phyloP scores from a whole-genome alignment of 2,329 filamentous ascomycete genomes.

The Fusarium equiseti region DNA sequence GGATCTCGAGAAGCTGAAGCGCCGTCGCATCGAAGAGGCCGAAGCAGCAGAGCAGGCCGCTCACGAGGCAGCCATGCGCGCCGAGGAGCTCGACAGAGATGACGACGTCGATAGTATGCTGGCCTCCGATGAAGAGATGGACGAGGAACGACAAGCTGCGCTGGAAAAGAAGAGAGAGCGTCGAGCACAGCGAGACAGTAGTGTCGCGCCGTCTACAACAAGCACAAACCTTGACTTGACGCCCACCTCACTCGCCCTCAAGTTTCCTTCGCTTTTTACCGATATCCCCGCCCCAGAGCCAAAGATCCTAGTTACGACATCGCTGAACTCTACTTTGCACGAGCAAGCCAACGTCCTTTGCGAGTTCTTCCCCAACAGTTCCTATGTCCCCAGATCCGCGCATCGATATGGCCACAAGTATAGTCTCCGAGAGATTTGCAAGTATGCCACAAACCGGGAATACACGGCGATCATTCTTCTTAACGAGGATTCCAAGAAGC shows the following conservation, averaged over 20 bases:
- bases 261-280: slow-evolving; percentile 73
- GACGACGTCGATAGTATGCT: slow-evolving; percentile 84
- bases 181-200: slow-evolving; percentile 62
- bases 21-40: slow-evolving; percentile 66
- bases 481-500: slow-evolving; percentile 89
- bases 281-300: slow-evolving; percentile 72
- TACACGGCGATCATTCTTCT: slow-evolving; percentile 88
- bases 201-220: slow-evolving; percentile 68
- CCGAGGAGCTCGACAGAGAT: slow-evolving; percentile 58
- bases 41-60: slow-evolving; percentile 64
- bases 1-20: slow-evolving; percentile 70
- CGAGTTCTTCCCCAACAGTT: slow-evolving; percentile 84
- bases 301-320: slow-evolving; percentile 93
- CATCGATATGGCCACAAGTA: slow-evolving; percentile 92
- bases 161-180: slow-evolving; percentile 60
- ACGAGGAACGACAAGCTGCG: slow-evolving; percentile 59
- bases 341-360: slow-evolving; percentile 82
- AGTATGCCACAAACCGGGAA: slow-evolving; percentile 83
- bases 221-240: slow-evolving; percentile 74
- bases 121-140: slow-evolving; percentile 70
- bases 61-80: slow-evolving; percentile 55
- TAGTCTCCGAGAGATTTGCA: slow-evolving; percentile 88
- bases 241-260: slow-evolving; percentile 68
- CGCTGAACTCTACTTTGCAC: slow-evolving; percentile 89
- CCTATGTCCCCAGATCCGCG: slow-evolving; percentile 87